Base-by-base conservation (phyloP, 768 basidiomycete species). In the Cystofilobasidium bisporidii region DNA sequence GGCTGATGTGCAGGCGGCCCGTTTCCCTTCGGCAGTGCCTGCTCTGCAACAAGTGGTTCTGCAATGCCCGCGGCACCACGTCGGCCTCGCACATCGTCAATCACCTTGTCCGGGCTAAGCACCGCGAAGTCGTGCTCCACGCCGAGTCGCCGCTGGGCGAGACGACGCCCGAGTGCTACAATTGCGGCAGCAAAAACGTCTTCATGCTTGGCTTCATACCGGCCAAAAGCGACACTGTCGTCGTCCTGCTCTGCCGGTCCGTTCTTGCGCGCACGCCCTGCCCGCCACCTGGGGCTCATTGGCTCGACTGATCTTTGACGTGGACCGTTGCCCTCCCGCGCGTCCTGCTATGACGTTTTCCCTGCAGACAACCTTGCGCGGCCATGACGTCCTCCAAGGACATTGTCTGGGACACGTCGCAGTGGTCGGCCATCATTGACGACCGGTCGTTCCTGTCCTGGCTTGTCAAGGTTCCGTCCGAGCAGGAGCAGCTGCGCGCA, bases 151-250 rank as follows among this genome's bases (percentile, higher is more conserved):
- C 94, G 2, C 81, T 99, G 3, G 96, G 96, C 1, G 96, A 98
- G 79, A 98, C 96, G 0, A 89, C 90, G 0, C 96, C 96, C 0
- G 96, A 99, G 79, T 99, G 96, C 77, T 99, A 99, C 81, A 93
- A 92, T 74, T 99, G 96, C 75, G 96, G 96, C 20, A 93, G 89
- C 81, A 97, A 96, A 79, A 99, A 99, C 74, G 96, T 98, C 17
- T 99, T 99, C 75, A 92, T 97, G 89, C 84, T 99, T 22, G 96
- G 96, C 4, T 99, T 99, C 74, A 99, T 99, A 73, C 96, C 96
- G 3, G 96, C 96, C 24, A 99, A 99, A 80, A 91, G 89, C 74
- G 96, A 99, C 74, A 98, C 96, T 6, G 96, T 99, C 45, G 96
- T 99, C 41, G 94, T 99, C 40, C 81, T 99, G 22, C 82, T 99